A percentile compares a stretch with the other conserved stretches of the same genome.
Conservation (phyloP, 2,329 filamentous ascomycete species). For the Alternaria dauci region DNA sequence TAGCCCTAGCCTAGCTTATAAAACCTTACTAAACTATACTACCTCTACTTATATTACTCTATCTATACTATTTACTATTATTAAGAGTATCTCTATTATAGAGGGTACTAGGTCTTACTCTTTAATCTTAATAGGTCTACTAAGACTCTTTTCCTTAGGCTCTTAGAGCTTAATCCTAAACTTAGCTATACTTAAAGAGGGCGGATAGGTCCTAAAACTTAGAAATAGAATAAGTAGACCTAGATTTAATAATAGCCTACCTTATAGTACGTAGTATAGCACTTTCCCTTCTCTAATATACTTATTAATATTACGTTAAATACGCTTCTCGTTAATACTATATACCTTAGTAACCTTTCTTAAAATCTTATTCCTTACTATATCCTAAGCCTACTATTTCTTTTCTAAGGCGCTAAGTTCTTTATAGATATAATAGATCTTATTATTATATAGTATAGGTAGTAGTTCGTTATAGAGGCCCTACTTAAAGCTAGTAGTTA, state of each 20-base stretch:
- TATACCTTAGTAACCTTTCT: neutral
- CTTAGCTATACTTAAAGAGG: constrained; percentile 3
- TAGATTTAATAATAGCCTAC: neutral
- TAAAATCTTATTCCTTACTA: constrained; percentile 15
- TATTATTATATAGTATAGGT: neutral
- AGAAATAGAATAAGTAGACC: constrained; percentile 15
- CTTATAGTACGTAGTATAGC: constrained; percentile 10
- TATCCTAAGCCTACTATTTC: neutral
- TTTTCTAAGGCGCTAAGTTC: constrained; percentile 1
- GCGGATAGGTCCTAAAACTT: neutral
- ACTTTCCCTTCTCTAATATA: constrained; percentile 14
- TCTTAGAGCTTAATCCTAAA: constrained; percentile 9
- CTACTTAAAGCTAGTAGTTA: constrained; percentile 11
- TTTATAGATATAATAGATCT: constrained; percentile 5
- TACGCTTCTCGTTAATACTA: neutral
- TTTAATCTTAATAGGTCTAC: constrained; percentile 16
- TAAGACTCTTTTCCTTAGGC: constrained; percentile 11
- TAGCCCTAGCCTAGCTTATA: constrained; percentile 15
- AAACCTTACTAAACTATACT: constrained; percentile 11
- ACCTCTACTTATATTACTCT: constrained; percentile 4
- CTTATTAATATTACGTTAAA: constrained; percentile 8
- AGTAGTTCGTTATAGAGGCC: constrained; percentile 1
- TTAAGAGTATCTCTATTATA: neutral
- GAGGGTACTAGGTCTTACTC: constrained; percentile 12
- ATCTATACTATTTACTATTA: constrained; percentile 15